A percentile compares a stretch with the other conserved stretches of the same genome.
phyloP scores from a whole-genome alignment of 169 alveolate species.

The Plasmodium knowlesi region DNA sequence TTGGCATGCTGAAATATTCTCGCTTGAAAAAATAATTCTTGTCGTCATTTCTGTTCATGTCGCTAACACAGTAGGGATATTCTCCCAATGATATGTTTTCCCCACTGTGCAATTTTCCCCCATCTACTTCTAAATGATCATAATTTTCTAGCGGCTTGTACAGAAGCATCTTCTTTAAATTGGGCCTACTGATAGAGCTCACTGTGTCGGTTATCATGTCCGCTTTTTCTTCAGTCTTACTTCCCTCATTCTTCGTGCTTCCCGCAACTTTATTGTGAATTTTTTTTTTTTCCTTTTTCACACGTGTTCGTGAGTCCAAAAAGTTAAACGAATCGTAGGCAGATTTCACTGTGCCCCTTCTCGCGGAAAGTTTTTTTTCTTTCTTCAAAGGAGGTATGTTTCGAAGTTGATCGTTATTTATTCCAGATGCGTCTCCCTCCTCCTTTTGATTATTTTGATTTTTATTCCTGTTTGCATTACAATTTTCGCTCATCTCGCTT shows the following conservation, averaged over 20 bases:
- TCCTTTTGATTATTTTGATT: neutral
- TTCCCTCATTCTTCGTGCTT: neutral
- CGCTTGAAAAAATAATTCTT: slow-evolving; percentile 29
- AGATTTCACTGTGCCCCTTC: neutral
- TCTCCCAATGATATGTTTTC: neutral
- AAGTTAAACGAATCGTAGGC: slow-evolving; percentile 55
- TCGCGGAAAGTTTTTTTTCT: slow-evolving; percentile 6
- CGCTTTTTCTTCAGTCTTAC: neutral
- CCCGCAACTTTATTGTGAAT: neutral
- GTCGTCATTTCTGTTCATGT: slow-evolving; percentile 5
- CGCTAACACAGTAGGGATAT: slow-evolving; percentile 3
- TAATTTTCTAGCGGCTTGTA: slow-evolving; percentile 68
- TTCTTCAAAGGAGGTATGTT: neutral
- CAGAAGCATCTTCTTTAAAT: slow-evolving; percentile 60
- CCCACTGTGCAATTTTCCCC: neutral
- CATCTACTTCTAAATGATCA: slow-evolving; percentile 17
- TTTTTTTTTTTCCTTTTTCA: slow-evolving; percentile 27
- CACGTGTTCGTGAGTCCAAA: neutral
- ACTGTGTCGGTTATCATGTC: neutral
- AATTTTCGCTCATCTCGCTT: neutral
- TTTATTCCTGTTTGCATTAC: neutral
- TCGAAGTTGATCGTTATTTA: slow-evolving; percentile 3
- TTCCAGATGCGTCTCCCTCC: neutral
- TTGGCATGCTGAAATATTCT: slow-evolving; percentile 60
- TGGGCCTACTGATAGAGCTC: slow-evolving; percentile 52